Evolutionary conservation across 306 rosid genomes (phyloP).

Genomic region (Alnus rubra): DNA sequence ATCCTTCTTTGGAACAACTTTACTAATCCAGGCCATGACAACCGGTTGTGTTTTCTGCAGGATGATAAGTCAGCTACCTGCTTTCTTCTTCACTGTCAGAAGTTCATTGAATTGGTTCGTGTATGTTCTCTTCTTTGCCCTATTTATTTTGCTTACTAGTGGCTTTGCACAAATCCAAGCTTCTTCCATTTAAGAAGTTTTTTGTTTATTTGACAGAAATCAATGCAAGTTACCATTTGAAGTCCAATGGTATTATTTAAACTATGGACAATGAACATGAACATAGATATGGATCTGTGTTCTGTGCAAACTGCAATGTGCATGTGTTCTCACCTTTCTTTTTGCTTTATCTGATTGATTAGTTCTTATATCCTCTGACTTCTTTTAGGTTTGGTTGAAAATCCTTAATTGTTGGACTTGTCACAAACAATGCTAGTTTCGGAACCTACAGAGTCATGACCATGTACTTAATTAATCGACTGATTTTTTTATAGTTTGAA

Average conservation of each 20-base stretch:
- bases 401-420: not conserved
- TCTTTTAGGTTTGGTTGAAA: not conserved
- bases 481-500: slow-evolving; percentile 11
- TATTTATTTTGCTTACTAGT: slow-evolving; percentile 14
- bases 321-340: not conserved
- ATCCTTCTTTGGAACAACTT: not conserved
- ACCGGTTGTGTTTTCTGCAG: slow-evolving; percentile 56
- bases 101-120: slow-evolving; percentile 92
- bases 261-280: too few relatives aligned
- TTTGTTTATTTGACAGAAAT: not conserved
- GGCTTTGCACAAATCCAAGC: not conserved
- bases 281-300: too few relatives aligned
- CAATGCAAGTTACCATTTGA: not conserved
- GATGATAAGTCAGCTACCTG: slow-evolving; percentile 87
- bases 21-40: not conserved
- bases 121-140: slow-evolving; percentile 49
- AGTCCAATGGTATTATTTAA: not conserved
- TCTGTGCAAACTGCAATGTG: not conserved
- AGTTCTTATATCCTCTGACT: not conserved
- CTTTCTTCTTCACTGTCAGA: slow-evolving; percentile 95
- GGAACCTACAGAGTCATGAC: not conserved
- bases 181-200: not conserved
- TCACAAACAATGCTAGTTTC: not conserved
- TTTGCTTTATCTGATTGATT: not conserved
- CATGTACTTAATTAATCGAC: not conserved